Evolutionary conservation across 1,139 yeast genomes (phyloP), one percentile per base, ranked within the genome.

Genomic region (Kodamaea anthophila): DNA sequence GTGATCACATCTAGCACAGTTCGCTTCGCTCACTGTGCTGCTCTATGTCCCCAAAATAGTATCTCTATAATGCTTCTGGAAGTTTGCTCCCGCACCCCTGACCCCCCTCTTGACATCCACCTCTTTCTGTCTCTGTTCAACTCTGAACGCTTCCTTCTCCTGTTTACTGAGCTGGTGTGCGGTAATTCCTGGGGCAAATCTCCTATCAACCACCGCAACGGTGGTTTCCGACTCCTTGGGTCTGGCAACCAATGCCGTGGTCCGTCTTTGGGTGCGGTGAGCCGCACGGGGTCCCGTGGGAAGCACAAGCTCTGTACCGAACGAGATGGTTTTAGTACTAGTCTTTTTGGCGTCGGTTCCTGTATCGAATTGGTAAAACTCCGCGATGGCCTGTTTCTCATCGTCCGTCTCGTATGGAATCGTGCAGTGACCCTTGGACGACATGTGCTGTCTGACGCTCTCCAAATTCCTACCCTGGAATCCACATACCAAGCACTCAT

Each of bases 401-500:
- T 59, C 65, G 29, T 52, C 56, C 3, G 67, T 55, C 36, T 74
- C 79, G 43, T 67, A 74, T 0, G 79, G 80, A 13, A 74, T 47
- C 25, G 56, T 59, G 38, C 77, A 70, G 42, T 74, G 80, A 0
- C 78, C 77, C 45, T 73, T 74, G 6, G 70, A 55, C 5, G 38
- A 28, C 38, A 70, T 52, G 44, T 74, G 80, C 38, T 71, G 79
- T 38, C 79, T 57, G 1, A 73, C 58, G 43, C 78, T 64, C 32
- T 61, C 60, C 32, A 72, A 46, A 36, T 57, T 67, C 35, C 53
- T 68, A 2, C 78, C 77, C 23, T 54, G 51, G 39, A 69, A 74
- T 3, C 75, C 77, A 51, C 80, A 74, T 10, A 60, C 69, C 15
- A 72, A 46, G 44, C 80, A 74, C 36, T 65, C 72, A 35, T 61